Evolutionary conservation across 345 rosid species (phyloP), one percentile per base, ranked within the genome.

Genomic region (Pseudoturritis turrita): DNA sequence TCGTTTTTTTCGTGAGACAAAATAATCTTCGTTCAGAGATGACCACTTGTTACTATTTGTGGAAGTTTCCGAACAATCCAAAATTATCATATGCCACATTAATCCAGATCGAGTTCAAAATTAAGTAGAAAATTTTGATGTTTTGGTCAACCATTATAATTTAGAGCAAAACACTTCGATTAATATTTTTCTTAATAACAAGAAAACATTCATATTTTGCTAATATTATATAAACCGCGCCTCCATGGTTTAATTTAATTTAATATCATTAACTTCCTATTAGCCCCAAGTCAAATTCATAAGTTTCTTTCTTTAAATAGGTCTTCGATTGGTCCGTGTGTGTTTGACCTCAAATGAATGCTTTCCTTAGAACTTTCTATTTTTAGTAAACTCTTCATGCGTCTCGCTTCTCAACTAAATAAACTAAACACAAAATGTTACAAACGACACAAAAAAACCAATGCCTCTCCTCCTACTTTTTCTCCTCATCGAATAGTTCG

Each of bases 311-410:
- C 22, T 56, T 56, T 64, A 23, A 3, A 65, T 18, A 65, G 51
- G 79, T 68, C 74, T 36, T 45, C 25, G 43, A 62, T 68, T 54
- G 65, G 75, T 75, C 64, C 51, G 21, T 19, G 44, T 68, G 58
- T 62, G 64, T 55, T 75, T 75, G 75, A 75, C 70, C 79, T 75
- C 14, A 62, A 75, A 36, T 62, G 36, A 33, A 22, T 62, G 66
- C 54, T 64, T 76, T 70, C 60, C 66, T 47, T 56, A 17, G 47
- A 50, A 47, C 40, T 56, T 55, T 31, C 68, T 77, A 77, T 70
- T 6, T 64, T 63, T 70, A 64, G 76, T 63, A 70, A 70, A 36
- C 37, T 69, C 61, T 77, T 57, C 62, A 63, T 63, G 35, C 15
- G 36, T 64, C 59, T 70, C 28, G 14, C 13, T 76, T 70, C 40